Evolutionary conservation across 1,139 yeast genomes (phyloP), one percentile per base, ranked within the genome.

Genomic region (Saccharomyces hybrid): DNA sequence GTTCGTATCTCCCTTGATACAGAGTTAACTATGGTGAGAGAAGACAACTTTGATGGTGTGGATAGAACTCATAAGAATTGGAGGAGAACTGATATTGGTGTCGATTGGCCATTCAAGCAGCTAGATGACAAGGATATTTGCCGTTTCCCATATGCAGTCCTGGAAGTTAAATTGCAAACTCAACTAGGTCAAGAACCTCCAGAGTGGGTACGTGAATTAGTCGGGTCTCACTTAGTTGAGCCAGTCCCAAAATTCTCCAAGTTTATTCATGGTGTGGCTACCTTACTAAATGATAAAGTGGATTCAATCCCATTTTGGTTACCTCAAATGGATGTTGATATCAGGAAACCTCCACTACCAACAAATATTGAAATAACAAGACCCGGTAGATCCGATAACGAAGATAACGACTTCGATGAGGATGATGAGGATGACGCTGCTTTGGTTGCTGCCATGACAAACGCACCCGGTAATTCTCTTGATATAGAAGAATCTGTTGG

Each of bases 151-250:
- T 93, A 93, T 71, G 99, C 99, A 1, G 97, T 93, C 49, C 77
- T 93, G 62, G 99, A 93, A 74, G 99, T 93, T 56, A 93, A 93
- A 73, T 79, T 93, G 61, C 99, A 93, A 73, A 93, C 99, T 7
- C 99, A 93, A 74, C 69, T 93, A 73, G 99, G 99, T 54, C 99
- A 93, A 74, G 99, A 93, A 71, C 99, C 99, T 46, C 99, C 99
- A 14, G 84, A 81, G 59, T 93, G 99, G 99, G 95, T 93, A 49
- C 82, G 95, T 62, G 96, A 93, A 61, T 80, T 93, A 69, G 90
- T 91, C 47, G 76, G 90, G 1, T 86, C 96, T 29, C 99, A 93
- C 71, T 77, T 93, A 56, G 99, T 93, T 50, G 99, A 93, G 72
- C 97, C 98, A 0, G 97, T 93, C 44, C 99, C 99, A 34, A 93